Evolutionary conservation across 495 filamentous ascomycete species (phyloP), one percentile per base, ranked within the genome.

Genomic region (Cercophora scortea): DNA sequence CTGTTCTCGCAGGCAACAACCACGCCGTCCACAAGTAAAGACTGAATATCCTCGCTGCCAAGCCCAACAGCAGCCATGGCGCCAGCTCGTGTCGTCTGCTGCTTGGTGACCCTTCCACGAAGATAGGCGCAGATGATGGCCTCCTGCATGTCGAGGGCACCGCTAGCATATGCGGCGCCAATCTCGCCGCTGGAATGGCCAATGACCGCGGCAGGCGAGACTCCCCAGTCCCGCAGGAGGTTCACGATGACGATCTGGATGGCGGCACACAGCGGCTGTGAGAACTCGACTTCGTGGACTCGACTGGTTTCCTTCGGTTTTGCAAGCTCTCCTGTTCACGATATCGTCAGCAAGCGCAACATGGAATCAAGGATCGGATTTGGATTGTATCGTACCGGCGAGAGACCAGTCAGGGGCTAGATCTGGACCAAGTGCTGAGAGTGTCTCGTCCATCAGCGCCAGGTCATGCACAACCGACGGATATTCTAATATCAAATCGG

Each of bases 131-230:
- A 9, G 10, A 44, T 12, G 42, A 44, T 44, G 17, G 45, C 45
- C n/a, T 47, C 19, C 32, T 34, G 17, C 15, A 19, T 12, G 16
- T 15, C 32, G 12, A 32, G 11, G 12, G 45, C 19, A 25, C 68
- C 33, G 59, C 57, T 18, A 72, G 73, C 51, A 81, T 74, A 77
- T 0, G 76, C 74, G 0, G 73, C 75, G 0, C 47, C 75, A 49
- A 85, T 84, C 57, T 86, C 83, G 12, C 83, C 82, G 34, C 71
- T 77, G 0, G 79, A 83, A 54, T 85, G 81, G 19, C 83, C 82
- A 1, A 83, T 69, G 0, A 83, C 77, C 7, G 72, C 70, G 1
- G 54, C 40, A 0, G 75, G 70, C 1, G 42, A 33, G 11, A 85
- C 58, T 2, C 70, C 74, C 38, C 71, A 69, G 1, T 45, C 59